Base-by-base conservation (phyloP, 805 yeast species). In the Osmozyma mogii region DNA sequence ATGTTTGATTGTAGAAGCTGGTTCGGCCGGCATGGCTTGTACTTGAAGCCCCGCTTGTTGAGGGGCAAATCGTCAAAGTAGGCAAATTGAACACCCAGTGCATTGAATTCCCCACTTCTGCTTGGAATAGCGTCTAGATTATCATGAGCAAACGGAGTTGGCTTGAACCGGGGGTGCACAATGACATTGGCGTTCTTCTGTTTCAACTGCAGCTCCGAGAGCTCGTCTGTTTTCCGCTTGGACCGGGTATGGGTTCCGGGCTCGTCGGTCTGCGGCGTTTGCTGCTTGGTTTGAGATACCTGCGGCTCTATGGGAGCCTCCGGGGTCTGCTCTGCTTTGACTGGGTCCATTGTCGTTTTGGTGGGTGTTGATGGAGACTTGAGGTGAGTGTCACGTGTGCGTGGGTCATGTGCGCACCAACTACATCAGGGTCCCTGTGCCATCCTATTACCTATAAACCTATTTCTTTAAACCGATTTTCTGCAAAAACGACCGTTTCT, bases 1-100 rank as follows among this genome's bases (percentile, higher is more conserved):
- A 77, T 61, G 16, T 74, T 57, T 9, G 78, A 66, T 2, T 58
- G 52, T 33, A 84, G 68, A 1, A 47, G 43, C 2, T 82, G 78
- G 42, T 77, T 76, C 0, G 94, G 87, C 3, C 78, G 66, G 47
- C 95, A 84, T 10, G 87, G 77, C 27, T 72, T 65, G 52, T 88
- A 89, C 37, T 84, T 75, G 58, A 78, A 89, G 1, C 94, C 89
- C 29, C 92, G 58, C 42, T 75, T 72, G 49, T 85, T 85, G 42
- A 70, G 62, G 0, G 96, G 96, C 29, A 76, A 72, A 32, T 87
- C 96, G n/a, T 83, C 94, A 15, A 69, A 62, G 19, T 58, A 52
- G 41, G 20, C 20, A 9, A 9, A 9, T 9, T 18, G 20, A 7
- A 7, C 9, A 7, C 9, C 9, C 20, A 9, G 24, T 22, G 24